Conservation (phyloP, 2,329 filamentous ascomycete genomes). For the Trichophyton verrucosum region DNA sequence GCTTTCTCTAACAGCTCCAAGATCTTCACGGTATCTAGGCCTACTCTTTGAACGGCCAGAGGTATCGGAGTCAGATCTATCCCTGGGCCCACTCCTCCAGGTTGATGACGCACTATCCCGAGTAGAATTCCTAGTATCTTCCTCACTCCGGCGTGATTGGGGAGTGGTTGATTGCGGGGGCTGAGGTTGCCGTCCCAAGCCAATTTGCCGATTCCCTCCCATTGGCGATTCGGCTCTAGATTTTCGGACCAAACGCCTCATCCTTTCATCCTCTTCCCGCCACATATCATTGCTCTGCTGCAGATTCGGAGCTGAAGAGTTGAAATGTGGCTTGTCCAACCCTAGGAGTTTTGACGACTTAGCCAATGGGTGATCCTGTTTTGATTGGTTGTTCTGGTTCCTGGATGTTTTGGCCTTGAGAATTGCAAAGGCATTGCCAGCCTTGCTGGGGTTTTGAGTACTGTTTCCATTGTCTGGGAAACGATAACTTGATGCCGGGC, state of each 20-base stretch:
- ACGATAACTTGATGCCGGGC: constrained; percentile 23
- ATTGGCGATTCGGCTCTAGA: constrained; percentile 30
- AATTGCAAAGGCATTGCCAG: constrained; percentile 34
- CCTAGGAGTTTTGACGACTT: constrained; percentile 34
- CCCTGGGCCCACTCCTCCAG: constrained; percentile 31
- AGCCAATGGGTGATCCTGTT: constrained; percentile 20
- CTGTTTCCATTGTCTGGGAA: constrained; percentile 13
- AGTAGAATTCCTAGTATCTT: constrained; percentile 21
- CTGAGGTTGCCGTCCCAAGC: constrained; percentile 4
- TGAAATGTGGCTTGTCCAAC: constrained; percentile 20
- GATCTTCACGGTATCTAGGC: constrained; percentile 40
- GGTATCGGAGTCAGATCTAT: constrained; percentile 44
- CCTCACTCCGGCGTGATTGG: constrained; percentile 21
- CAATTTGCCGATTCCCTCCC: constrained; percentile 16
- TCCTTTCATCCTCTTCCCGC: constrained; percentile 28
- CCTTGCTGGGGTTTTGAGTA: constrained; percentile 21
- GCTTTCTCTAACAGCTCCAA: constrained; percentile 40
- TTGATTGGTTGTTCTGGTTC: constrained; percentile 18
- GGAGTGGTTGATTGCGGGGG: constrained; percentile 7
- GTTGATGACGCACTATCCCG: constrained; percentile 26
- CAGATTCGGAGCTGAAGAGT: constrained; percentile 27
- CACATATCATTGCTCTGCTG: constrained; percentile 22
- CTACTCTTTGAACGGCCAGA: constrained; percentile 45
- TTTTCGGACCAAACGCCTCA: constrained; percentile 23
- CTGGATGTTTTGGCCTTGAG: constrained; percentile 33